Percentiles rank a stretch among this genome's conserved stretches.
Conservation (phyloP, 1,139 yeast species). For the Yamadazyma diddensiae region DNA sequence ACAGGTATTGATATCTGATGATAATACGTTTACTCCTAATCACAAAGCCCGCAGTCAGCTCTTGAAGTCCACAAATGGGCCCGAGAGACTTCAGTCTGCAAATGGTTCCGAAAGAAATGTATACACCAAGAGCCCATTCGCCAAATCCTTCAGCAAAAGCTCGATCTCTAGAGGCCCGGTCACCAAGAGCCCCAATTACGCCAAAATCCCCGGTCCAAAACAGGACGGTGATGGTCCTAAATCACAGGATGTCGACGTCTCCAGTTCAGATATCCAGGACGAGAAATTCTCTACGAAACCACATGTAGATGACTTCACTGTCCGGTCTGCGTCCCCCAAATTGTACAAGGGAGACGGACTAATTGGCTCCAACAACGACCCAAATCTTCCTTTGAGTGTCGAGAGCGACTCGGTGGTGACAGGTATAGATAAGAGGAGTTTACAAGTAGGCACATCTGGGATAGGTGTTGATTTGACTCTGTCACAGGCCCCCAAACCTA, state of each 20-base stretch:
- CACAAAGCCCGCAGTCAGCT: constrained; percentile 3
- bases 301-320: constrained; percentile 8
- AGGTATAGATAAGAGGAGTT: constrained; percentile 15
- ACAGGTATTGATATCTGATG: constrained; percentile 20
- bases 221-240: too few species aligned
- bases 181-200: constrained; percentile 1
- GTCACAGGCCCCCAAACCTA: not conserved
- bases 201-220: too few species aligned
- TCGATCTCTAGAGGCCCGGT: constrained; percentile 1
- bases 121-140: too few species aligned
- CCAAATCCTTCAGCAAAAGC: constrained; percentile 1
- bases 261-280: constrained; percentile 7
- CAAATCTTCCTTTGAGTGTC: constrained; percentile 15
- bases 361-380: constrained; percentile 5
- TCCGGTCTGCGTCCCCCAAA: constrained; percentile 8
- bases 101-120: too few species aligned
- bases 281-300: constrained; percentile 8
- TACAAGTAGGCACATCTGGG: constrained; percentile 16
- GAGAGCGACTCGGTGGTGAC: constrained; percentile 16
- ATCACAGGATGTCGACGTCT: not conserved
- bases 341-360: constrained; percentile 3
- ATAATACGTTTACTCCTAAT: constrained; percentile 21
- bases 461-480: constrained; percentile 10
- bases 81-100: constrained; percentile 1
- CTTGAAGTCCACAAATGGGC: constrained; percentile 6